Evolutionary conservation across 2,329 filamentous ascomycete species (phyloP), one percentile per base, ranked within the genome.

Genomic region (Neofusicoccum laricinum): DNA sequence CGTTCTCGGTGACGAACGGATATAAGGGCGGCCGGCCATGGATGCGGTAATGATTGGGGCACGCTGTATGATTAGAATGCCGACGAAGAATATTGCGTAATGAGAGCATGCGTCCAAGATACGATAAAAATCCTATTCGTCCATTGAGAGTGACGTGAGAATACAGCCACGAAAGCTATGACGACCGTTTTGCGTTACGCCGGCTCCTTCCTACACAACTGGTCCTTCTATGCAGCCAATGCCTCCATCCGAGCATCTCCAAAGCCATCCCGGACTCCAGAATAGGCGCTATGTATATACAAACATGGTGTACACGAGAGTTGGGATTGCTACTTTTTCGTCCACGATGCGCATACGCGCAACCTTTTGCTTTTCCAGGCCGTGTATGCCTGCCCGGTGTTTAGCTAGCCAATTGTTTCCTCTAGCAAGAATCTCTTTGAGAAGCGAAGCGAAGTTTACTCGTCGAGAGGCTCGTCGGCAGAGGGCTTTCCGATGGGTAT

Each of bases 401-500:
- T 25, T 25, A 45, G 53, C 53, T 34, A 46, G 41, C 41, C 55
- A 59, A 36, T 34, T 17, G n/a, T n/a, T 46, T 46, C 21, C 12
- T 59, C 30, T 10, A 36, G 55, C 30, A 34, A 34, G 12, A 3
- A 15, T 46, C 14, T 14, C 15, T n/a, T 34, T 15, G n/a, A 58
- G 21, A 36, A 45, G 30, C 15, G 41, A 46, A 59, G 38, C n/a
- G 40, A 30, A 10, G 6, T 58, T 50, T 64, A 64, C 51, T 64
- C 62, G 25, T 57, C 62, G 12, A 49, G 43, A 14, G 50, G 25
- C 15, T 41, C 46, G 17, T 45, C 43, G n/a, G 38, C 36, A 1
- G 30, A 17, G 25, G 64, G 34, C 64, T 65, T 62, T n/a, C 64
- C 64, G 57, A 65, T 61, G 48, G 75, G 73, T 67, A 82, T 82